Evolutionary conservation across 129 eudicot genomes (phyloP).

Genomic region (Smallanthus sonchifolius): DNA sequence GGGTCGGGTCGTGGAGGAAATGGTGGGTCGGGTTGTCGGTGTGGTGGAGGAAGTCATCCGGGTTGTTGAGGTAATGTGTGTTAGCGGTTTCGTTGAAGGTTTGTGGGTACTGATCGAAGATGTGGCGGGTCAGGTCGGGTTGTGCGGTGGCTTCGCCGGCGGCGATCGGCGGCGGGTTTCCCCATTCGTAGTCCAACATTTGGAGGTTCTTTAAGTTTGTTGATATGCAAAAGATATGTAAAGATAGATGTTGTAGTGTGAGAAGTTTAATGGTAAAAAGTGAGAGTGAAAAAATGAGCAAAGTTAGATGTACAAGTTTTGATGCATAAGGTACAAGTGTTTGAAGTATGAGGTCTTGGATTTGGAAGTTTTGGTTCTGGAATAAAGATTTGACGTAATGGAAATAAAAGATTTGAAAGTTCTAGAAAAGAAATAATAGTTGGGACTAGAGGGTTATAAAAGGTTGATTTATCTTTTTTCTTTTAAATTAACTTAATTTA

Average conservation of each 20-base stretch:
- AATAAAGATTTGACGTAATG: constrained; percentile 22
- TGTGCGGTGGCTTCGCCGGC: constrained; percentile 33
- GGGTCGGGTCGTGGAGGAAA: constrained; percentile 51
- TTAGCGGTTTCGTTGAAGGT: constrained; percentile 38
- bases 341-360: neutral
- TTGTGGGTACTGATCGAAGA: constrained; percentile 55
- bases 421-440: too few relatives aligned
- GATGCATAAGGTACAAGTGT: neutral
- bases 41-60: constrained; percentile 19
- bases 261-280: constrained; percentile 44
- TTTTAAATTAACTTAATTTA: too few relatives aligned
- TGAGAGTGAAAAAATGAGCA: constrained; percentile 22
- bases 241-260: constrained; percentile 22
- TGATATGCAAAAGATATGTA: constrained; percentile 30
- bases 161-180: constrained; percentile 47
- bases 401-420: too few relatives aligned
- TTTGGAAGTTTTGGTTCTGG: constrained; percentile 6
- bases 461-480: too few relatives aligned
- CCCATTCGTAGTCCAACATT: constrained; percentile 92
- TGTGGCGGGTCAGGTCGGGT: constrained; percentile 32
- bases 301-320: constrained; percentile 1
- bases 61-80: constrained; percentile 15
- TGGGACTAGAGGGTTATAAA: too few relatives aligned
- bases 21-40: constrained; percentile 35
- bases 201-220: neutral